Evolutionary conservation across 2,329 filamentous ascomycete genomes (phyloP), one percentile per base, ranked within the genome.

Genomic region (Sporothrix protearum): DNA sequence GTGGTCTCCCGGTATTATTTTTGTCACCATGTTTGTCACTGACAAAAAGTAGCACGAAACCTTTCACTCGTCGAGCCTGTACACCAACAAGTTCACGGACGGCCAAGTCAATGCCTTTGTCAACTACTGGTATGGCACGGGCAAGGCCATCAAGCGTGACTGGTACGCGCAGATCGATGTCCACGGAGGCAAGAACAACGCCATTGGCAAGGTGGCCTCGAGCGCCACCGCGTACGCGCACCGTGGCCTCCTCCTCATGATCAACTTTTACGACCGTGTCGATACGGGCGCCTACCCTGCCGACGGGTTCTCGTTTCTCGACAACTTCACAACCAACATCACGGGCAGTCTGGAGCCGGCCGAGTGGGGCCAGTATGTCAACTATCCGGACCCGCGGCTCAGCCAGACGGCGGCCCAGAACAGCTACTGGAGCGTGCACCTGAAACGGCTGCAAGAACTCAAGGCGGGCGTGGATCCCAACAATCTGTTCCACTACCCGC

Each of bases 171-270:
- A 82, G 71, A 75, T 83, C 33, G 82, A 83, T 73, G 69, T 83
- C 33, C 81, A 83, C 70, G 82, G 82, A 69, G 81, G 82, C 42
- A 76, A 78, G 61, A 80, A 79, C 72, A 82, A 81, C 59, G 80
- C 79, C 30, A 77, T 83, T 5, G 75, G 77, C 70, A 75, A 76
- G 30, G 75, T 75, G 0, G 74, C 77, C 14, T 74, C 73, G 16
- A 73, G 78, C n/a, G 72, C 77, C 28, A 80, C 81, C 7, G 77
- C 81, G 7, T 83, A 83, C 63, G 80, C 80, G 7, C 81, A 83
- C 73, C 80, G 81, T n/a, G 80, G 82, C 72, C 82, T 82, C 74
- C 80, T 86, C 68, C 80, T 85, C 42, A 84, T 87, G 73, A 81
- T 84, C 19, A 82, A 85, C 71, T 82, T 85, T 69, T 82, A 83